phyloP scores from a whole-genome alignment of 2,329 filamentous ascomycete genomes.

The Paracamarosporium sp. region DNA sequence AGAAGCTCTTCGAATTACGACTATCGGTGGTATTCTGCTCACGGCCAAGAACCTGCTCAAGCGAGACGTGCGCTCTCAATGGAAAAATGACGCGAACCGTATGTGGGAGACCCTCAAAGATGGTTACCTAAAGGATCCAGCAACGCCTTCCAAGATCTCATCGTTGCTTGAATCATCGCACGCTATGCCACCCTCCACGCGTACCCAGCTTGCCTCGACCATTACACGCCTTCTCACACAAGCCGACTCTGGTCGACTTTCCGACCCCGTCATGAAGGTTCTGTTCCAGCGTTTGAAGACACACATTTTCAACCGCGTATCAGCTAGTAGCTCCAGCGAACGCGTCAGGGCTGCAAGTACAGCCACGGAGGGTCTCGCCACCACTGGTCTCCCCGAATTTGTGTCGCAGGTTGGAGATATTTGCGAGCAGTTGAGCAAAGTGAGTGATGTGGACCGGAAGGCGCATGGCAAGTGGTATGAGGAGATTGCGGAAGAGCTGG shows the following conservation, averaged over 20 bases:
- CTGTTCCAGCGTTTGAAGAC: constrained; percentile 71
- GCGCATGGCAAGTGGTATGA: constrained; percentile 76
- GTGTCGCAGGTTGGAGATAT: constrained; percentile 72
- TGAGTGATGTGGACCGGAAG: constrained; percentile 71
- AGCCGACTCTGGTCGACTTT: constrained; percentile 57
- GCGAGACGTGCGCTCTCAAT: constrained; percentile 77
- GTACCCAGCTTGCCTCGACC: constrained; percentile 51
- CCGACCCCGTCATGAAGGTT: constrained; percentile 70
- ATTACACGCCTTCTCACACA: constrained; percentile 60
- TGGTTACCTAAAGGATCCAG: constrained; percentile 62
- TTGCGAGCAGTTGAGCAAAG: constrained; percentile 70
- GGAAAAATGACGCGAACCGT: constrained; percentile 77
- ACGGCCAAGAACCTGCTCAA: constrained; percentile 86
- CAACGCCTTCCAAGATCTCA: constrained; percentile 53
- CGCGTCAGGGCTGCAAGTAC: constrained; percentile 73
- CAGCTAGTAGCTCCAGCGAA: constrained; percentile 71
- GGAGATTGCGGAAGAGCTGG: constrained; percentile 64
- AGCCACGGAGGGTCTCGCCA: constrained; percentile 72
- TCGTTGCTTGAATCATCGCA: constrained; percentile 57
- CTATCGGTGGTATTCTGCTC: constrained; percentile 75
- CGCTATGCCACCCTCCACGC: constrained; percentile 57
- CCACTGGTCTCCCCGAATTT: constrained; percentile 76
- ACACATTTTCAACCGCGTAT: constrained; percentile 70
- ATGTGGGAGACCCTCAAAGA: constrained; percentile 73
- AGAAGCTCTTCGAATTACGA: constrained; percentile 70